Evolutionary conservation across 2,329 filamentous ascomycete genomes (phyloP).

Genomic region (Xylariaceae sp.): DNA sequence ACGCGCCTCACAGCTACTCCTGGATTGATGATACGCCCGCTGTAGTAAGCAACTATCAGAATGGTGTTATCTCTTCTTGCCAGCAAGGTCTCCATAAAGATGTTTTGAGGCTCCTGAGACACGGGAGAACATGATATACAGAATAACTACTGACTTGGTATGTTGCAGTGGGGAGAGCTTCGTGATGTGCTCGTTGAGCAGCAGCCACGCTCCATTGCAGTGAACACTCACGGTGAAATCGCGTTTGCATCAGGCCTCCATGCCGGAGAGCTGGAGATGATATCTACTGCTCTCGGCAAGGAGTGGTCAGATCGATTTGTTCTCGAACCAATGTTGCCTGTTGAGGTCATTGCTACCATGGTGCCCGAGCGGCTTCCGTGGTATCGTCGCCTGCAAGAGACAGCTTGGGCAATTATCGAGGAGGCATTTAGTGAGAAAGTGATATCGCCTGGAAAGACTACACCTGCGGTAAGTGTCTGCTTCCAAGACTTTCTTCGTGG

Average conservation of each 20-base stretch:
- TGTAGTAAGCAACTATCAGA: conserved; percentile 20
- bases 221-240: conserved; percentile 43
- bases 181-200: conserved; percentile 34
- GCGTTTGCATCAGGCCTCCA: conserved; percentile 46
- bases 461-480: conserved; percentile 29
- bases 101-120: too few species aligned
- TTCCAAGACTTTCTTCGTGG: not conserved
- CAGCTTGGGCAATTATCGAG: conserved; percentile 47
- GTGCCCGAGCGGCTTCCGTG: conserved; percentile 35
- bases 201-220: conserved; percentile 36
- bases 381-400: conserved; percentile 45
- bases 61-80: not conserved
- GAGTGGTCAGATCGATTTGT: conserved; percentile 39
- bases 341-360: conserved; percentile 45
- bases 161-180: conserved; percentile 25
- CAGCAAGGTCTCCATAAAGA: too few species aligned
- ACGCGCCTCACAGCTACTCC: conserved; percentile 29
- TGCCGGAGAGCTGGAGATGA: conserved; percentile 41
- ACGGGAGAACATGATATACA: too few species aligned
- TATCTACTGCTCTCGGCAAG: conserved; percentile 33
- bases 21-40: conserved; percentile 46
- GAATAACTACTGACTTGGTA: too few species aligned
- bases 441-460: conserved; percentile 41
- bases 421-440: conserved; percentile 42
- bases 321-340: conserved; percentile 40